Base-by-base conservation (phyloP, 768 basidiomycete species). In the Porphyrellus cyaneotinctus region DNA sequence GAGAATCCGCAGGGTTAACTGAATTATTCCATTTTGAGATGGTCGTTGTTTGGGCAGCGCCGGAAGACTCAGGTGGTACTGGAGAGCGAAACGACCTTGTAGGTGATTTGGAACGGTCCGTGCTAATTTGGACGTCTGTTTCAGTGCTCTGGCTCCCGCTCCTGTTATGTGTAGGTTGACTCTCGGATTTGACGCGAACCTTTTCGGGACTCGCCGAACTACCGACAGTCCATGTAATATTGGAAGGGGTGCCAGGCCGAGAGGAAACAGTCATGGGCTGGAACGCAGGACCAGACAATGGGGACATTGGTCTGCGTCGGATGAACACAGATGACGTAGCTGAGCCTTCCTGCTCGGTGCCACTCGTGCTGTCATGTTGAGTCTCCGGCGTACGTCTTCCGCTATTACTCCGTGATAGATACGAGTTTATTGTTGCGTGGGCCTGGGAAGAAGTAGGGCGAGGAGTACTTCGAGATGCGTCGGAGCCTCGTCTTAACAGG, bases 231-330 rank as follows among this genome's bases (percentile, higher is more conserved):
- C 88, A 90, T n/a, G 81, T 79, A 47, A 88, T 77, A 64, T 86
- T 88, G 2, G 89, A 90, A 32, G 88, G 88, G 24, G 88, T 87
- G 41, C 64, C 63, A 28, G 78, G 74, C 36, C 76, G 71, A 51
- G 77, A 73, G 49, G 82, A 76, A 22, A 79, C 75, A 8, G 78
- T 60, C 72, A 86, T 73, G 7, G 83, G 77, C 67, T 85, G 87
- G 65, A 75, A 88, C 4, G 80, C 68, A 24, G 77, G 72, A 24
- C 74, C 77, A 30, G 85, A 79, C 32, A 88, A 75, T 6, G 89
- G 88, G 32, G 88, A 90, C n/a, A 78, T 78, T 44, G 88, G 87
- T 47, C 87, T 76, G 31, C 84, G 80, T 58, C 84, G 74, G 44
- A 73, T 72, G 32, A 80, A 72, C 49, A 79, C 67, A 26, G 84